Conservation (phyloP, 2,329 filamentous ascomycete species). For the Ilyonectria robusta region DNA sequence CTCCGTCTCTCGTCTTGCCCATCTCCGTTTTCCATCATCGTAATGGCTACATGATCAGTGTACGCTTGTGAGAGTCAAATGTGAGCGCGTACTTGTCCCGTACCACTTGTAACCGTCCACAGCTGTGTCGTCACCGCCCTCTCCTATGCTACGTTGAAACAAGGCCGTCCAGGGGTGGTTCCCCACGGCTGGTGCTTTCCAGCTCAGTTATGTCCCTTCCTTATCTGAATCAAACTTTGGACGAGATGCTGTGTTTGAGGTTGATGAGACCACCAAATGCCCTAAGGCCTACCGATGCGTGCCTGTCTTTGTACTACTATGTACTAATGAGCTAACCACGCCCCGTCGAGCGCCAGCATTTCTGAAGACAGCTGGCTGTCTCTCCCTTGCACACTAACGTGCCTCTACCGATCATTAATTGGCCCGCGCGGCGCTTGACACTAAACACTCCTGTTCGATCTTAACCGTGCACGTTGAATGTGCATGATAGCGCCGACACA, state of each 20-base stretch:
- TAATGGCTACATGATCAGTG: background rate
- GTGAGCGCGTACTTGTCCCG: background rate
- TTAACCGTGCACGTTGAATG: background rate
- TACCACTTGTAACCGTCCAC: background rate
- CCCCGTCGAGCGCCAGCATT: background rate
- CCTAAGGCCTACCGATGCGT: conserved; percentile 1
- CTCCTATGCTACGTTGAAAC: conserved; percentile 22
- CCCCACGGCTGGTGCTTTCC: background rate
- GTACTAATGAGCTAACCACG: background rate
- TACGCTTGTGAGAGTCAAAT: background rate
- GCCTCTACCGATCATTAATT: no score
- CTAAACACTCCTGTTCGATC: background rate
- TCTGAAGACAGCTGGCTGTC: background rate
- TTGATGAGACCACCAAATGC: conserved; percentile 5
- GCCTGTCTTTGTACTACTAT: background rate
- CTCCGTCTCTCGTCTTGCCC: conserved; percentile 10
- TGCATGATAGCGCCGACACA: background rate
- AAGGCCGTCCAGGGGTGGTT: conserved; percentile 20
- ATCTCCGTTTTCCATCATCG: background rate
- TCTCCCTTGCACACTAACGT: background rate
- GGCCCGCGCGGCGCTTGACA: no score
- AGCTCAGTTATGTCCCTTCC: conserved; percentile 4
- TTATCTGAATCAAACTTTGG: conserved; percentile 29
- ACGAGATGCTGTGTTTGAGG: conserved; percentile 3
- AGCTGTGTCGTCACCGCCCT: background rate